phyloP scores from a whole-genome alignment of 2,329 filamentous ascomycete species.

The Acrodontium crateriforme region DNA sequence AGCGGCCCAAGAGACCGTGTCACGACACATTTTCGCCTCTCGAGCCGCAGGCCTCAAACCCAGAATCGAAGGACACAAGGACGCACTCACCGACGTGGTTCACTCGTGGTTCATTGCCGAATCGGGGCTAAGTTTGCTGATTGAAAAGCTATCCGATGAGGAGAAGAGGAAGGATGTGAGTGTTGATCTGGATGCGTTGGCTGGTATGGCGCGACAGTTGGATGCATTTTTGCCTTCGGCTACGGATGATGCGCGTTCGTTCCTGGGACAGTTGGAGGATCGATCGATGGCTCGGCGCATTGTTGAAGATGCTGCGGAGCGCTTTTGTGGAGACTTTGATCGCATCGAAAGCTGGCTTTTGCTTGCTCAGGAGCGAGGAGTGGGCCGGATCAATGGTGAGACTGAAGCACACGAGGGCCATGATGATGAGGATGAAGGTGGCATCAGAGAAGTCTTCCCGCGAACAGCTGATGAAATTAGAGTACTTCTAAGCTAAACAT shows the following conservation, averaged over 20 bases:
- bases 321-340: conserved; percentile 77
- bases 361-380: conserved; percentile 39
- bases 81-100: conserved; percentile 44
- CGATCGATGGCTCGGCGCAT: conserved; percentile 58
- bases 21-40: conserved; percentile 46
- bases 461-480: conserved; percentile 50
- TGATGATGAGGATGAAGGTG: conserved; percentile 18
- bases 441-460: conserved; percentile 43
- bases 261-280: conserved; percentile 60
- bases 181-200: conserved; percentile 34
- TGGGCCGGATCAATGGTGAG: conserved; percentile 22
- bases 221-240: conserved; percentile 89
- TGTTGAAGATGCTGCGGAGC: conserved; percentile 68
- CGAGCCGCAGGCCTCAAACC: conserved; percentile 25
- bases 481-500: conserved; percentile 43
- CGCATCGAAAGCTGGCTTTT: conserved; percentile 48
- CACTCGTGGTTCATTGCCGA: conserved; percentile 53
- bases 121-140: conserved; percentile 51
- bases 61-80: conserved; percentile 17
- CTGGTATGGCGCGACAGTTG: conserved; percentile 56
- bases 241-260: conserved; percentile 79
- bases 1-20: conserved; percentile 42
- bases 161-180: too few relatives aligned
- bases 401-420: conserved; percentile 23
- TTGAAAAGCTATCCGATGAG: conserved; percentile 18